Conservation (phyloP, 1,284 basidiomycete species). For the Apiotrichum brassicae region DNA sequence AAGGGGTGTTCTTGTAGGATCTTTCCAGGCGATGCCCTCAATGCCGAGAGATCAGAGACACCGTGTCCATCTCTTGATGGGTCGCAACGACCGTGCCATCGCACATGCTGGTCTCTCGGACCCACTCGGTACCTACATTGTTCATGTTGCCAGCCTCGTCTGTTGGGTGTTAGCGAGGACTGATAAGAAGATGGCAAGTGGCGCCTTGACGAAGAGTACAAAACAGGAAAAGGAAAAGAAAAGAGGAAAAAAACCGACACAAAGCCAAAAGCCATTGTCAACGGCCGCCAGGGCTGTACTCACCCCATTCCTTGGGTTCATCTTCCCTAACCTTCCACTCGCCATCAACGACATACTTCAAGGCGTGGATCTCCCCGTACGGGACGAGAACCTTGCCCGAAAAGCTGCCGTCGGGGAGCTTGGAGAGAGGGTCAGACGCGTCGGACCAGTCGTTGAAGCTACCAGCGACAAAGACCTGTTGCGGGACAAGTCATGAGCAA, state of each 20-base stretch:
- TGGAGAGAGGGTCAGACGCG: slow-evolving; percentile 32
- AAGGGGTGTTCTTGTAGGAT: no score
- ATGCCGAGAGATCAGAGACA: no score
- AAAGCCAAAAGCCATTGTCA: no score
- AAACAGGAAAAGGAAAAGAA: no score
- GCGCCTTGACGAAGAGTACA: no score
- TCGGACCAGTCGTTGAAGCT: slow-evolving; percentile 47
- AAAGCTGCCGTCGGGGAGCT: slow-evolving; percentile 39
- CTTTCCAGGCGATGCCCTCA: no score
- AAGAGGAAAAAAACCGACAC: no score
- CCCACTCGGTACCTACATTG: slow-evolving; percentile 29
- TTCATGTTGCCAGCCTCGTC: slow-evolving; percentile 48
- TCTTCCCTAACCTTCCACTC: slow-evolving; percentile 48
- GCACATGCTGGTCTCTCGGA: no score
- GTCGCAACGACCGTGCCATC: background rate
- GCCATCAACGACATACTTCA: slow-evolving; percentile 48
- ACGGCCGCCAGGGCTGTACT: slow-evolving; percentile 11
- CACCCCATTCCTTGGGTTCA: slow-evolving; percentile 47
- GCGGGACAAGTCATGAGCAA: background rate
- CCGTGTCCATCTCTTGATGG: background rate
- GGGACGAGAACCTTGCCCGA: slow-evolving; percentile 31
- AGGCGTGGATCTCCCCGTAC: slow-evolving; percentile 45
- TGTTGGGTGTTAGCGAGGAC: slow-evolving; percentile 13
- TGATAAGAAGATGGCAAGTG: background rate
- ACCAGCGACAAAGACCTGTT: slow-evolving; percentile 43